Evolutionary conservation across 2,329 filamentous ascomycete species (phyloP).

Genomic region (Tricladium varicosporioides): DNA sequence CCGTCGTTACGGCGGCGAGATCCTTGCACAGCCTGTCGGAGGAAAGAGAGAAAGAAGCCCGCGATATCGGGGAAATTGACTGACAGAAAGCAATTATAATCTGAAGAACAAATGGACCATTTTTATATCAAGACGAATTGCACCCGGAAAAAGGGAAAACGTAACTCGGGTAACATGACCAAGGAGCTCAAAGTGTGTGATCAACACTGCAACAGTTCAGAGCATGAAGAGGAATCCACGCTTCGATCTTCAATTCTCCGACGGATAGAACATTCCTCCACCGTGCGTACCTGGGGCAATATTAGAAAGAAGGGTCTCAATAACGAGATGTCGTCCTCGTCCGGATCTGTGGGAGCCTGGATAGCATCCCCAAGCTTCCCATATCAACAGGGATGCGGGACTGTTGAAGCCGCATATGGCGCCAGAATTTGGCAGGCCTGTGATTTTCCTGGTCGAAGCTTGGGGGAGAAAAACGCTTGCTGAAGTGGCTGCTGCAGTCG

Average conservation of each 20-base stretch:
- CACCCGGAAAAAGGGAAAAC: too few relatives aligned
- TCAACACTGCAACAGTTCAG: not conserved
- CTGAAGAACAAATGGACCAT: not conserved
- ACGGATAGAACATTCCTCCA: slow-evolving; percentile 3
- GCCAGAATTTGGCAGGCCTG: slow-evolving; percentile 9
- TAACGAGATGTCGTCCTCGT: slow-evolving; percentile 1
- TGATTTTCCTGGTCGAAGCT: not conserved
- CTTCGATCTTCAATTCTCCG: slow-evolving; percentile 10
- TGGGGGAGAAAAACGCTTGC: not conserved
- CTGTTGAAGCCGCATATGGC: slow-evolving; percentile 15
- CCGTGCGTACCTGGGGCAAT: slow-evolving; percentile 3
- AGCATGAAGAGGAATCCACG: not conserved
- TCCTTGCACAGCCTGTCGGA: slow-evolving; percentile 18
- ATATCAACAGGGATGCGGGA: slow-evolving; percentile 2
- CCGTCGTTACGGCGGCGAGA: slow-evolving; percentile 8
- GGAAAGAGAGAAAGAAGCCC: not conserved
- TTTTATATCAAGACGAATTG: not conserved
- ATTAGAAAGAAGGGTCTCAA: slow-evolving; percentile 10
- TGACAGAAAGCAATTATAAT: slow-evolving; percentile 12
- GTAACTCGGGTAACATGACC: too few relatives aligned
- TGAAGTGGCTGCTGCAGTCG: not conserved
- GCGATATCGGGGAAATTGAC: slow-evolving; percentile 14
- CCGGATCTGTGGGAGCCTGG: slow-evolving; percentile 4
- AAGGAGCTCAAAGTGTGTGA: not conserved
- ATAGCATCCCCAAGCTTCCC: not conserved